Conservation (phyloP, 257 asterid species). For the Coffea eugenioides region DNA sequence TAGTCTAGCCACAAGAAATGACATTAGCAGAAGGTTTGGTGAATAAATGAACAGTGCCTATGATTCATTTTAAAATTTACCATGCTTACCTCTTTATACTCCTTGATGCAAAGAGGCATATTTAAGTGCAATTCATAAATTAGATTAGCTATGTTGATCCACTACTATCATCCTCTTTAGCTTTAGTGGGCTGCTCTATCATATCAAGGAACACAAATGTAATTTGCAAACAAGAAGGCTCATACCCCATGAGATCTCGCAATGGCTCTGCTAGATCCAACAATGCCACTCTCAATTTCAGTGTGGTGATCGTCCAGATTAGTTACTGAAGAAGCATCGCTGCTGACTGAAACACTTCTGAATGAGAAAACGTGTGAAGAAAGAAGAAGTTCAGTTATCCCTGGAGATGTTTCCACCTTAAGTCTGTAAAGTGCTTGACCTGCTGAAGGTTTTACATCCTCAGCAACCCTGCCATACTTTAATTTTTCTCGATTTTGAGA, state of each 20-base stretch:
- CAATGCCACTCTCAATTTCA: conserved; percentile 30
- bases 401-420: conserved; percentile 66
- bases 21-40: not conserved
- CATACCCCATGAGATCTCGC: conserved; percentile 62
- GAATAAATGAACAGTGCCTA: not conserved
- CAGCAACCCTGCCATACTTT: conserved; percentile 85
- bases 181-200: not conserved
- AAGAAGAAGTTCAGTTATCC: conserved; percentile 54
- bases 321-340: conserved; percentile 43
- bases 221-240: conserved; percentile 21
- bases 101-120: not conserved
- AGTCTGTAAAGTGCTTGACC: conserved; percentile 89
- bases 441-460: conserved; percentile 80
- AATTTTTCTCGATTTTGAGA: conserved; percentile 74
- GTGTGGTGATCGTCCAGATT: conserved; percentile 34
- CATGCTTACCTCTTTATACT: not conserved
- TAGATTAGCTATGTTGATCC: not conserved
- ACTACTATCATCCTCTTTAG: not conserved
- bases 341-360: conserved; percentile 55
- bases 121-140: not conserved
- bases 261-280: conserved; percentile 45
- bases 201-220: conserved; percentile 5
- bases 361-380: conserved; percentile 90
- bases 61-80: not conserved
- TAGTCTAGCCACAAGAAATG: not conserved